Evolutionary conservation across 768 basidiomycete species (phyloP), one percentile per base, ranked within the genome.

Genomic region (Pisolithus orientalis): DNA sequence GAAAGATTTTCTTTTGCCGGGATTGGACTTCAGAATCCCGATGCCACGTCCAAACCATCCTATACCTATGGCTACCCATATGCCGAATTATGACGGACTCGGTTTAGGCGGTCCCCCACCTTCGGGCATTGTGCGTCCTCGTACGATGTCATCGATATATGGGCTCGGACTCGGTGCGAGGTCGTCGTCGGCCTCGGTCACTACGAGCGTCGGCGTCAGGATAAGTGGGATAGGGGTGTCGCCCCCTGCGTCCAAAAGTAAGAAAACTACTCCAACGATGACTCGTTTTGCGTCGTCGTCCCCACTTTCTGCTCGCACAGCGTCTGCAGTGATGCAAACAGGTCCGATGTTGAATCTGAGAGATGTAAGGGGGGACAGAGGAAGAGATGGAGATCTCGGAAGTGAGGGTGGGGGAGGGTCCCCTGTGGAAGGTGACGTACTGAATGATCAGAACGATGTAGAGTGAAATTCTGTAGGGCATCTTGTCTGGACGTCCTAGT

Each of bases 111-210:
- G 56, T 8, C 38, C 50, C 25, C 39, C 47, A 32, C 31, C 31
- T 9, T 32, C 31, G 21, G 56, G 34, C 32, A 63, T 69, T 37
- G 31, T 32, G 9, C 70, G 73, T 39, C 65, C 75, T 32, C 72
- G 82, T 57, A 79, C 79, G 28, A 65, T 79, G 17, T 83, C 84
- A 24, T 73, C 78, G 51, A 80, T 85, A 79, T 84, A 84, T 61
- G 77, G 79, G 71, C 65, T 86, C 1, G 83, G 83, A 4, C 61
- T 83, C 14, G 83, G 84, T 25, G 65, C 75, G 49, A 69, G 75
- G 46, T 71, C 68, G 43, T 60, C 69, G 46, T 71, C 68, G 44
- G 59, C 69, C 11, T 69, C 71, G 31, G 59, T 71, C 8, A 54
- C 60, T 17, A 31, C 65, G 37, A 57, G 63, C 1, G 53, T 65